Conservation (phyloP, 2,329 filamentous ascomycete genomes). For the Lanzia echinophila region DNA sequence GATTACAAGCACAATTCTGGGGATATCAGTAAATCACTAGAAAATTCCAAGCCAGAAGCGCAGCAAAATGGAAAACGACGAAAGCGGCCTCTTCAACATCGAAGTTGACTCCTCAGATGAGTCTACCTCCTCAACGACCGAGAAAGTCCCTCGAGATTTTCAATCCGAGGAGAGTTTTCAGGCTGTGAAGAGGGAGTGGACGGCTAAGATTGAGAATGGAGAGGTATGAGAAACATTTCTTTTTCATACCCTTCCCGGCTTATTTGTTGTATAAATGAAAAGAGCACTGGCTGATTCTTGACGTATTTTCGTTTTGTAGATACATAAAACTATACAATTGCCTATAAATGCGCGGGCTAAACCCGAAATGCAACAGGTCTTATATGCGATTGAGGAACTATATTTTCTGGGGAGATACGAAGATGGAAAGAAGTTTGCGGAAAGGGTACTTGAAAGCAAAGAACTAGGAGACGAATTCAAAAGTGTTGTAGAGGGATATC, state of each 20-base stretch:
- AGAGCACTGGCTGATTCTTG: neutral
- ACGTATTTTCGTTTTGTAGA: constrained; percentile 12
- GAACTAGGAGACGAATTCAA: constrained; percentile 21
- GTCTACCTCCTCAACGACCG: neutral
- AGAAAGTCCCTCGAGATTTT: constrained; percentile 27
- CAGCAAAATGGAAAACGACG: neutral
- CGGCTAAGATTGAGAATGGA: constrained; percentile 26
- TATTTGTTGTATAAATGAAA: neutral
- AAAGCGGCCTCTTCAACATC: constrained; percentile 34
- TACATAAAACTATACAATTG: constrained; percentile 22
- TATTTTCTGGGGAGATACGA: constrained; percentile 27
- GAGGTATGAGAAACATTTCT: constrained; percentile 18
- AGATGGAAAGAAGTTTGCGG: constrained; percentile 20
- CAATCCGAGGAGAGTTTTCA: constrained; percentile 29
- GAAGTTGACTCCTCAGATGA: constrained; percentile 36
- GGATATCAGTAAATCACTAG: neutral
- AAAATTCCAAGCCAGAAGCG: neutral
- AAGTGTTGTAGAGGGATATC: constrained; percentile 21
- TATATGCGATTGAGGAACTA: constrained; percentile 31
- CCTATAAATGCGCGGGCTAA: constrained; percentile 26
- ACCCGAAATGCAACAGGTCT: constrained; percentile 24
- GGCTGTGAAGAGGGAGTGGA: constrained; percentile 19
- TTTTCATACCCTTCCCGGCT: neutral
- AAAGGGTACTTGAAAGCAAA: constrained; percentile 16
- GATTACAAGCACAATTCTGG: neutral